phyloP scores from a whole-genome alignment of 2,329 filamentous ascomycete genomes.

The Calonectria henricotiae region DNA sequence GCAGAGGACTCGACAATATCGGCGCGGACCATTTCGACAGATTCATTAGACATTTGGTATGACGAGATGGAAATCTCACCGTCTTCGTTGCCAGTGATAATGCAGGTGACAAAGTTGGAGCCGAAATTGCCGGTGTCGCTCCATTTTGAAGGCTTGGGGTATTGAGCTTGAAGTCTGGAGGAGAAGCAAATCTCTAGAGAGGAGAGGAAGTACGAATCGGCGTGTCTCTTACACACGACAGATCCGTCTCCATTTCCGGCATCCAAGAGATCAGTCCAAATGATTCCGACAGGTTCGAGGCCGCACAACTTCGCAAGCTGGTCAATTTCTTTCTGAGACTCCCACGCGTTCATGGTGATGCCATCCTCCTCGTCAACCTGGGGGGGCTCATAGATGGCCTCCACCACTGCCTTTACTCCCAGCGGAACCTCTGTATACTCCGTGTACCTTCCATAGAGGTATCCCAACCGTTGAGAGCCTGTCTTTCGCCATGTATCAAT shows the following conservation, averaged over 20 bases:
- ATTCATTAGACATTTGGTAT: conserved; percentile 95
- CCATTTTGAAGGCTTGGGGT: conserved; percentile 96
- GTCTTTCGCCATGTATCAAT: conserved; percentile 93
- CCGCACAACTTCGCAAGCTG: conserved; percentile 87
- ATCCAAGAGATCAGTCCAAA: conserved; percentile 94
- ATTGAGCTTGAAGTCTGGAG: conserved; percentile 87
- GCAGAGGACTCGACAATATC: conserved; percentile 96
- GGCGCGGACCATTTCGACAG: conserved; percentile 96
- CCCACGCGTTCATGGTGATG: conserved; percentile 87
- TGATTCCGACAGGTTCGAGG: conserved; percentile 89
- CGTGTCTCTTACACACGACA: conserved; percentile 95
- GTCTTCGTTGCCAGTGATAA: conserved; percentile 92
- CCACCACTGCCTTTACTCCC: conserved; percentile 94
- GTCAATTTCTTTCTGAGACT: conserved; percentile 86
- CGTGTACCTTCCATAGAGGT: conserved; percentile 90
- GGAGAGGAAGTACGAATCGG: conserved; percentile 94
- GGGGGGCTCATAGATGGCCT: conserved; percentile 97
- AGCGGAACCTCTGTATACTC: conserved; percentile 95
- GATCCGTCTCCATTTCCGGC: conserved; percentile 86
- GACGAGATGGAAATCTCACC: conserved; percentile 91
- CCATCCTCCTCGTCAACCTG: conserved; percentile 93
- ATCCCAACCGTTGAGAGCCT: conserved; percentile 88
- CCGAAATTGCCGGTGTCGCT: conserved; percentile 95
- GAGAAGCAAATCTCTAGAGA: conserved; percentile 94
- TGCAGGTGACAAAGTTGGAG: conserved; percentile 96